A percentile compares a stretch with the other conserved stretches of the same genome.
These are phyloP conservation scores for Chalciporus chontae DNA, from an alignment of 768 basidiomycete species.

Conservation along the genomic window DNA sequence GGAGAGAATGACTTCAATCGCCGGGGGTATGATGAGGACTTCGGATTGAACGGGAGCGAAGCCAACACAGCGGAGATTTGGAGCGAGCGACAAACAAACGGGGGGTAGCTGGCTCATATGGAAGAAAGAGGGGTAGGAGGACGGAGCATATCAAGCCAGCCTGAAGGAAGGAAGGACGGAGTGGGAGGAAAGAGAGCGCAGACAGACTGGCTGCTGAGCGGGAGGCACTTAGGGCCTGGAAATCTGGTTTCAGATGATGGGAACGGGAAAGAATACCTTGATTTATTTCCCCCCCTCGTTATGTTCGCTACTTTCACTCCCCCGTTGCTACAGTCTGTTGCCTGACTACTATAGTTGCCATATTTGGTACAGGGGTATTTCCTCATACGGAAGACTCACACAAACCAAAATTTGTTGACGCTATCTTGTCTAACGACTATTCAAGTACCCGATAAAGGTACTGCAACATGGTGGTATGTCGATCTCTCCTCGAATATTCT, in stretches of 20 bases:
- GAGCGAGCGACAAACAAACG: conserved; percentile 64
- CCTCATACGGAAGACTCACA: neutral
- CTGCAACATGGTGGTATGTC: conserved; percentile 16
- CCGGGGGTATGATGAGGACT: conserved; percentile 59
- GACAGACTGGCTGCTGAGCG: conserved; percentile 45
- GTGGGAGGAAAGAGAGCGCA: conserved; percentile 37
- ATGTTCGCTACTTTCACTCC: neutral
- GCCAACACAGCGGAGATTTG: conserved; percentile 67
- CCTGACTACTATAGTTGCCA: conserved; percentile 3
- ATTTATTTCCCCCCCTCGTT: no score
- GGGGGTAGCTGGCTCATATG: conserved; percentile 42
- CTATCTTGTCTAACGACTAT: no score
- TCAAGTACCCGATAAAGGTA: no score
- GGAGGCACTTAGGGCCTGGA: conserved; percentile 7
- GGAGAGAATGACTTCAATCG: conserved; percentile 59
- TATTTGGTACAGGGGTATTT: neutral
- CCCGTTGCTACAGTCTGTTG: conserved; percentile 7
- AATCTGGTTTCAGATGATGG: conserved; percentile 23
- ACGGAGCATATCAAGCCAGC: conserved; percentile 34
- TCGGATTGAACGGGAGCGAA: conserved; percentile 45
- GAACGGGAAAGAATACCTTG: conserved; percentile 16
- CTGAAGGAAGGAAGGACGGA: conserved; percentile 18
- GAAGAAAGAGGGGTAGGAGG: conserved; percentile 13
- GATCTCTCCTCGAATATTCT: conserved; percentile 7
- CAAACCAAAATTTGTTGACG: neutral